Conservation (phyloP, 768 basidiomycete species). For the Mycena sanguinolenta region DNA sequence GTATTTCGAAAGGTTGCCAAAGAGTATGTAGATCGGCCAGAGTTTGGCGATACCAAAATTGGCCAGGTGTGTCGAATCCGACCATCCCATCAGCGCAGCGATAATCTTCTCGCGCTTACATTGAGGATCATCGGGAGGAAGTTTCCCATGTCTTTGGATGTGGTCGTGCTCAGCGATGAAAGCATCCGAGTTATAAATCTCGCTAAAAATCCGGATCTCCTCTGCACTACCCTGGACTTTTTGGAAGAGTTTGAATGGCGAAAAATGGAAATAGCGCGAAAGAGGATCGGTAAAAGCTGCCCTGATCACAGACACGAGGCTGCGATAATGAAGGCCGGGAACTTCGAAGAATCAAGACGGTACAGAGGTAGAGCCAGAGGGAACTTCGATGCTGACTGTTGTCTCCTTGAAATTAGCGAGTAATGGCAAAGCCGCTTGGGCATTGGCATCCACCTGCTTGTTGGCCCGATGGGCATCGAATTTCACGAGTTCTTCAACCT, state of each 20-base stretch:
- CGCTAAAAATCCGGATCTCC: neutral
- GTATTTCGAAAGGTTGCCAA: slow-evolving; percentile 57
- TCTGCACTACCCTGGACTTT: slow-evolving; percentile 13
- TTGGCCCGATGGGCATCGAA: slow-evolving; percentile 39
- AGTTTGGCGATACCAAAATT: slow-evolving; percentile 51
- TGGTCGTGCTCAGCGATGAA: no score
- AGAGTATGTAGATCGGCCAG: slow-evolving; percentile 57
- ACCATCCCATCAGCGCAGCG: neutral
- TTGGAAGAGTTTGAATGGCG: slow-evolving; percentile 31
- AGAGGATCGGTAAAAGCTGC: slow-evolving; percentile 21
- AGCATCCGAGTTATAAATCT: no score
- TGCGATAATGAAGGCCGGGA: slow-evolving; percentile 33
- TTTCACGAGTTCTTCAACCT: slow-evolving; percentile 33
- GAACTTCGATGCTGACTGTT: slow-evolving; percentile 42
- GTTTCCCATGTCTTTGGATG: no score
- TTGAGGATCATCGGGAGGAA: no score
- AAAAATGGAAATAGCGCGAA: slow-evolving; percentile 23
- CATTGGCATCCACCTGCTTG: slow-evolving; percentile 31
- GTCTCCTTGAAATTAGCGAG: no score
- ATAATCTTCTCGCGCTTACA: neutral
- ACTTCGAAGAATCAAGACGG: slow-evolving; percentile 37
- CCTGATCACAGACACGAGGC: slow-evolving; percentile 31
- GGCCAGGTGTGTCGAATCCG: neutral
- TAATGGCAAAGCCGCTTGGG: slow-evolving; percentile 37
- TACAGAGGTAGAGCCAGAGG: slow-evolving; percentile 34